Evolutionary conservation across 2,329 filamentous ascomycete genomes (phyloP), one percentile per base, ranked within the genome.

Genomic region (Exophiala xenobiotica): DNA sequence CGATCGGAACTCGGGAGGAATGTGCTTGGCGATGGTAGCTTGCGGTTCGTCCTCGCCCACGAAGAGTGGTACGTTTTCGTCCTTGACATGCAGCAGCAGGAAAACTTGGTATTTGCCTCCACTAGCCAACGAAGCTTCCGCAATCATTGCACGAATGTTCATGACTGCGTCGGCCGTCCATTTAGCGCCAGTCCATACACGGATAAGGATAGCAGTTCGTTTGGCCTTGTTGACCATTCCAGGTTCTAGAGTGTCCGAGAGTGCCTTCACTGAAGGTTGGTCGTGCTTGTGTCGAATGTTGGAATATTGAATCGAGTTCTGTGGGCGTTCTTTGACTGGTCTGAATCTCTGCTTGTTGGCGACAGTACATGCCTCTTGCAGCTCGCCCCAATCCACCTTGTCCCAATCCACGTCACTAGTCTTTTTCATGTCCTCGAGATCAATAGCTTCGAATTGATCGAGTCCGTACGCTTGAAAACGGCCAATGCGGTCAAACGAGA

Each of bases 41-140:
- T 75, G 70, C 26, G 82, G 72, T 63, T 90, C 87, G 1, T 61
- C 77, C 40, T 82, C 80, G 46, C 83, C 75, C 60, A 89, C 86
- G 85, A 87, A 93, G 62, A 95, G 83, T 3, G 61, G 53, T 56
- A 90, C 74, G 54, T 75, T 78, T 49, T 82, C 80, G 63, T 95
- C 87, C 69, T 88, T 90, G 62, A 95, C 85, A 67, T 96, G 89
- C 6, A 95, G 82, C 2, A 96, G 78, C 16, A 96, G 78, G 65
- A 95, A 88, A 3, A 72, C 81, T 60, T 93, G 87, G 67, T 95
- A 96, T 61, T 92, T 87, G 26, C 87, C 89, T 19, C 90, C 89
- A 4, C 89, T 91, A 45, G 87, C 85, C 49, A 96, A 74, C 1
- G 85, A 81, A 8, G 95, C 75, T 67, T 96, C 91, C 18, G 85